Conservation (phyloP, 169 alveolate species). For the Plasmodium malariae region DNA sequence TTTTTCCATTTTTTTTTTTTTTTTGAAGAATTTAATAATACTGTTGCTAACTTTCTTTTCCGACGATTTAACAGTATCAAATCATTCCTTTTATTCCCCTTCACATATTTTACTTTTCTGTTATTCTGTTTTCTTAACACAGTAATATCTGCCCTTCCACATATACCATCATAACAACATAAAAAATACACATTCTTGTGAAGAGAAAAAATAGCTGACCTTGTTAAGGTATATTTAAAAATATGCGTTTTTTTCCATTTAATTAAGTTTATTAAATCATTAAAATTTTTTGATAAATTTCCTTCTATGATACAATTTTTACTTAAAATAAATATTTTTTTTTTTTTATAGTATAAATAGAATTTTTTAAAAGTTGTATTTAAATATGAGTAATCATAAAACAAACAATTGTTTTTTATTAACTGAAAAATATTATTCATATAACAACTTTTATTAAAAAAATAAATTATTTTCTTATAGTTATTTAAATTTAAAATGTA, state of each 20-base stretch:
- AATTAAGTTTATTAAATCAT: conserved; percentile 14
- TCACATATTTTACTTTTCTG: background rate
- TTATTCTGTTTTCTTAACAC: background rate
- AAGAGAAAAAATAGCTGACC: background rate
- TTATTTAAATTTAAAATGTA: conserved; percentile 14
- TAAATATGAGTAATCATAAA: conserved; percentile 25
- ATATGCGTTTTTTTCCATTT: conserved; percentile 11
- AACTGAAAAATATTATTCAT: conserved; percentile 10
- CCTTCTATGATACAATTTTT: conserved; percentile 29
- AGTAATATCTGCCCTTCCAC: conserved; percentile 22
- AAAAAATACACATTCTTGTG: conserved; percentile 1
- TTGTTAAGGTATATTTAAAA: conserved; percentile 6
- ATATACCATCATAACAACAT: conserved; percentile 38
- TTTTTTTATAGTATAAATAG: background rate
- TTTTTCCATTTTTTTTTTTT: background rate
- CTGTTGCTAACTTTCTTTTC: background rate
- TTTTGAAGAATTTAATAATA: background rate
- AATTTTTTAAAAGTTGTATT: conserved; percentile 6
- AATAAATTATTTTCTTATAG: conserved; percentile 30
- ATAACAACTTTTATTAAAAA: conserved; percentile 37
- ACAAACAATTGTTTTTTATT: conserved; percentile 10
- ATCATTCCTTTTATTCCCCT: background rate
- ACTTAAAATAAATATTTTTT: conserved; percentile 23
- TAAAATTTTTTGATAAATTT: conserved; percentile 13
- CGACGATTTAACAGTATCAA: too few relatives aligned